Evolutionary conservation across 768 basidiomycete genomes (phyloP), one percentile per base, ranked within the genome.

Genomic region (Phanerochaete sordida): DNA sequence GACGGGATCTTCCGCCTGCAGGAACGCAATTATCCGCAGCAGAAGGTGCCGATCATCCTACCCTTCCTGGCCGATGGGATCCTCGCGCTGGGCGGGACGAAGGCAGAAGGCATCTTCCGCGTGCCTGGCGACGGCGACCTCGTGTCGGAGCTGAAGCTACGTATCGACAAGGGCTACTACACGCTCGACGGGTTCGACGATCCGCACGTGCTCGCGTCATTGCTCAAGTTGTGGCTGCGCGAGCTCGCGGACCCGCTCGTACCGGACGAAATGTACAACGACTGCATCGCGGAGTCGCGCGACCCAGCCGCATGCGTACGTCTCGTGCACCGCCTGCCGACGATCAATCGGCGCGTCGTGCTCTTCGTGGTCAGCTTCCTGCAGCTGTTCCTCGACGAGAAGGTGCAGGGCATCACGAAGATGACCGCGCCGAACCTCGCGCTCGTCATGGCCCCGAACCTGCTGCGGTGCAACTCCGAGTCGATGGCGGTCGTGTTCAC

Each of bases 11-110:
- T 91, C 74, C 80, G 89, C 47, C 76, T 94, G 11, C 95, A 97
- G 74, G 86, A 88, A 68, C 84, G 91, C 44, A 92, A 88, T 53
- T 95, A 96, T 67, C 91, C 93, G 1, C 78, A 84, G 56, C 85
- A 90, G 65, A 89, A 86, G 71, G 87, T 96, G 13, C 95, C 95
- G 19, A 93, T 95, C 72, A 91, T 98, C 66, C 84, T 98, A 7
- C 93, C 94, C 15, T 97, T 96, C 80, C 86, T 97, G 27, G 87
- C 91, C 2, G 90, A 96, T 65, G 93, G 92, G 1, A 95, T 97
- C 65, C 83, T 98, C 47, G 90, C 92, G 1, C 78, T 95, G 12
- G 93, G 93, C 0, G 95, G 95, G 3, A 82, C 85, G 47, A 87
- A 87, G 69, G 76, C 87, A 30, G 95, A 95, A 70, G 95, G 95